phyloP scores from a whole-genome alignment of 345 rosid species.

The Combretum micranthum region DNA sequence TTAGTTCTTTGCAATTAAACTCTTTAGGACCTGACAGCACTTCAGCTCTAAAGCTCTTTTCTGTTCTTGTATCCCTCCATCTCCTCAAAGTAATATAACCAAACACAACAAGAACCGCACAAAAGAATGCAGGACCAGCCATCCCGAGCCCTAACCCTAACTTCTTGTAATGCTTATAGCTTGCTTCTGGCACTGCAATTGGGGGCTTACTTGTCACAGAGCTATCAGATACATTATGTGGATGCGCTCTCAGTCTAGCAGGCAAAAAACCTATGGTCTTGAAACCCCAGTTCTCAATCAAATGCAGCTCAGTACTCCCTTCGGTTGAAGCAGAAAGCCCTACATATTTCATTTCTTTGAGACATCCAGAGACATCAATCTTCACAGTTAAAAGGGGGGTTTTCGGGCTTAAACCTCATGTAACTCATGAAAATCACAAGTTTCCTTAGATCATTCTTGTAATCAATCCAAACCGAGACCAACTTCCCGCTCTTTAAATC shows the following conservation, averaged over 20 bases:
- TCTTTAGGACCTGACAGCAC: constrained; percentile 62
- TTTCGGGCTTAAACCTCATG: constrained; percentile 45
- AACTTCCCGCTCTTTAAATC: constrained; percentile 73
- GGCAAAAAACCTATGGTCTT: constrained; percentile 57
- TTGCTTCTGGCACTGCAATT: constrained; percentile 28
- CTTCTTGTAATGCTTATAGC: constrained; percentile 25
- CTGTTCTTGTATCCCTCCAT: constrained; percentile 41
- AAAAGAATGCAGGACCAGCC: constrained; percentile 72
- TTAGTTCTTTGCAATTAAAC: constrained; percentile 69
- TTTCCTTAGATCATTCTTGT: constrained; percentile 59
- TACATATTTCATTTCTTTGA: constrained; percentile 49
- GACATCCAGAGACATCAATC: constrained; percentile 56
- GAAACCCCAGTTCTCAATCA: constrained; percentile 74
- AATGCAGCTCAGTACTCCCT: constrained; percentile 89
- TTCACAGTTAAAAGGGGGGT: constrained; percentile 44
- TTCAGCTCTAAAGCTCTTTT: constrained; percentile 57
- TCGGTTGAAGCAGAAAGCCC: constrained; percentile 96
- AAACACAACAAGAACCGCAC: constrained; percentile 44
- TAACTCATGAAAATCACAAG: constrained; percentile 66
- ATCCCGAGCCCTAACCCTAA: constrained; percentile 74
- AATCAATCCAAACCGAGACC: constrained; percentile 76
- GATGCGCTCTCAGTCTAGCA: constrained; percentile 37
- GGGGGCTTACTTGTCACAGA: constrained; percentile 34
- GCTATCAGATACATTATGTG: constrained; percentile 74
- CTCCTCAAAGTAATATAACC: constrained; percentile 60